Evolutionary conservation across 352 stramenopile genomes (phyloP).

Genomic region (Globisporangium nunn): DNA sequence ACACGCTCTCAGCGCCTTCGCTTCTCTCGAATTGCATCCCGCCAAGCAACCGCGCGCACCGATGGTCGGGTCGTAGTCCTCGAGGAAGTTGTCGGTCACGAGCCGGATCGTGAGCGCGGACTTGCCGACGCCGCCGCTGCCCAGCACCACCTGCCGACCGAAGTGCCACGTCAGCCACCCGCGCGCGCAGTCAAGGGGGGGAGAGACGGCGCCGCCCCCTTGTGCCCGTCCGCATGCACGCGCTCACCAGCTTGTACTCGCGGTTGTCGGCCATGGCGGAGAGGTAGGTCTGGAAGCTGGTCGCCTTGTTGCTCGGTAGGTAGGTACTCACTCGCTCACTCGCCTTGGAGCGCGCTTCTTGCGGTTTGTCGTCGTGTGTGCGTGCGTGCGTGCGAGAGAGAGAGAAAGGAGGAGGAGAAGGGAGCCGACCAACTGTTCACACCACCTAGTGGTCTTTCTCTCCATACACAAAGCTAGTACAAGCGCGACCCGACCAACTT

Average conservation of each 20-base stretch:
- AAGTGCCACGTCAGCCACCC: background rate
- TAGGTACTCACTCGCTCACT: background rate
- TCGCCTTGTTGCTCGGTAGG: background rate
- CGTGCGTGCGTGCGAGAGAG: background rate
- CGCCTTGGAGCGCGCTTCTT: background rate
- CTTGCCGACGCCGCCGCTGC: constrained; percentile 88
- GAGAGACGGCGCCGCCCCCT: background rate
- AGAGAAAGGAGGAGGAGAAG: background rate
- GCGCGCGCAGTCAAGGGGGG: background rate
- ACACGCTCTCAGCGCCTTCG: constrained; percentile 1
- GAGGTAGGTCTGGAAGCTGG: background rate
- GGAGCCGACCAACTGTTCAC: background rate
- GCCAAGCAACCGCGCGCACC: constrained; percentile 24
- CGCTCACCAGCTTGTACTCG: constrained; percentile 77
- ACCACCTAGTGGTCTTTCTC: background rate
- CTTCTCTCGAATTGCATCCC: background rate
- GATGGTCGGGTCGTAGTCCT: constrained; percentile 91
- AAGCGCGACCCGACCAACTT: background rate
- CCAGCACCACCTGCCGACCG: constrained; percentile 66
- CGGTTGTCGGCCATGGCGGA: constrained; percentile 57
- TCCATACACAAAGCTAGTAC: background rate
- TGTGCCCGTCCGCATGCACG: background rate
- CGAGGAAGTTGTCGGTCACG: constrained; percentile 89
- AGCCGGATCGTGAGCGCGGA: constrained; percentile 90
- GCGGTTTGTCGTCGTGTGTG: constrained; percentile 1